These are phyloP conservation scores for Agrocybe pediades DNA, from an alignment of 768 basidiomycete species.

Conservation along the genomic window DNA sequence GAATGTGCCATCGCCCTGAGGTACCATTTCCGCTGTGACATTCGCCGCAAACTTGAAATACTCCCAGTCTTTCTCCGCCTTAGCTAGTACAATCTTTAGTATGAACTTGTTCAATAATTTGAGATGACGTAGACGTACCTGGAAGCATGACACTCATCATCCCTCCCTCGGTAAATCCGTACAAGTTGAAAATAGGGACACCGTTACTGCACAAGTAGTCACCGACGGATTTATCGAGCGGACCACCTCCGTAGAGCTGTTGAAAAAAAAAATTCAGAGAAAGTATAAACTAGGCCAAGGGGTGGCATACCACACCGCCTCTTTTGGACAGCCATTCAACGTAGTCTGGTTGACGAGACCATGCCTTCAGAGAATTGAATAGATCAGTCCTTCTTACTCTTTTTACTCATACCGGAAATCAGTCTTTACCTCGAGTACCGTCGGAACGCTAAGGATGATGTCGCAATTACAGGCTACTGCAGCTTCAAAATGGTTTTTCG, in stretches of 20 bases:
- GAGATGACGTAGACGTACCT: neutral
- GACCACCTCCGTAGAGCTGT: neutral
- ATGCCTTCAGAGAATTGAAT: neutral
- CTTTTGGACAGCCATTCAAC: neutral
- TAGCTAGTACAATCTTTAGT: neutral
- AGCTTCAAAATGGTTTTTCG: neutral
- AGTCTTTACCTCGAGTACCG: neutral
- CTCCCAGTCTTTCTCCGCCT: neutral
- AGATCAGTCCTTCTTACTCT: neutral
- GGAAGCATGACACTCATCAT: neutral
- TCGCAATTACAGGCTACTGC: neutral
- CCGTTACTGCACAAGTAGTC: neutral
- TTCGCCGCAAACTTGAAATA: neutral
- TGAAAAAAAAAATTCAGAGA: neutral
- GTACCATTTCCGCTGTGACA: neutral
- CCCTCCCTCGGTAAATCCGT: neutral
- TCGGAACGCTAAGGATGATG: neutral
- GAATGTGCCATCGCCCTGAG: neutral
- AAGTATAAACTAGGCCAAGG: neutral
- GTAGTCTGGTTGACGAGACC: neutral
- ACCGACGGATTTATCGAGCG: neutral
- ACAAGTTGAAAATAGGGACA: neutral
- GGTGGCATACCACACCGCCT: neutral
- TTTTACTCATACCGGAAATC: neutral
- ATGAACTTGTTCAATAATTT: neutral